A percentile compares a stretch with the other conserved stretches of the same genome.
Conservation (phyloP, 257 asterid genomes). For the Capsicum pubescens region DNA sequence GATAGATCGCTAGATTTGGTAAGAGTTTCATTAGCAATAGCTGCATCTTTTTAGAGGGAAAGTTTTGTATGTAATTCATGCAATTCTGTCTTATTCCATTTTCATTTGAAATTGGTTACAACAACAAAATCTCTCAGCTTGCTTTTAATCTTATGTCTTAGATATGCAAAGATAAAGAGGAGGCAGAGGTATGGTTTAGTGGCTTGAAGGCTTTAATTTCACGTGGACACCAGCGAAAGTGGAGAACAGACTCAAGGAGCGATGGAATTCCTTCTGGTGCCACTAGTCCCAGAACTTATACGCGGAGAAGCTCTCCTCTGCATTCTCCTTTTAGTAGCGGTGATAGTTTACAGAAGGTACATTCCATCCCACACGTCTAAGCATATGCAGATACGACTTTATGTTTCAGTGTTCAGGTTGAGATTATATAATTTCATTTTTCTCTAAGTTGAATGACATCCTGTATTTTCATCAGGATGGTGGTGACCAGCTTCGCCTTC, state of each 20-base stretch:
- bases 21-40: conserved; percentile 38
- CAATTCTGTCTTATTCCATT: neutral
- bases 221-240: conserved; percentile 77
- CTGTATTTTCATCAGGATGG: conserved; percentile 61
- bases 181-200: conserved; percentile 98
- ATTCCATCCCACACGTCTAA: neutral
- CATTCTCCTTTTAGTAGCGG: conserved; percentile 82
- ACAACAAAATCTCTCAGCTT: conserved; percentile 25
- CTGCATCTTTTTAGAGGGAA: conserved; percentile 2
- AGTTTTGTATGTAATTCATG: conserved; percentile 10
- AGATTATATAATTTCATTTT: conserved; percentile 2
- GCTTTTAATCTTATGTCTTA: conserved; percentile 40
- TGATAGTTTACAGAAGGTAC: conserved; percentile 81
- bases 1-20: conserved; percentile 96
- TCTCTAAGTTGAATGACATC: conserved; percentile 35
- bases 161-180: conserved; percentile 98
- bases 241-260: conserved; percentile 88
- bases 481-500: conserved; percentile 68
- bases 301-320: conserved; percentile 85
- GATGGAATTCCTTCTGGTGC: conserved; percentile 93
- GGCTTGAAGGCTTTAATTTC: conserved; percentile 91
- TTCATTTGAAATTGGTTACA: conserved; percentile 28
- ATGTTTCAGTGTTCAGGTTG: neutral
- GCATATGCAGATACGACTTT: conserved; percentile 15
- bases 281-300: conserved; percentile 80